These are phyloP conservation scores for Zychaea mexicana DNA, from an alignment of 371 early-diverging fungal species.

Conservation along the genomic window DNA sequence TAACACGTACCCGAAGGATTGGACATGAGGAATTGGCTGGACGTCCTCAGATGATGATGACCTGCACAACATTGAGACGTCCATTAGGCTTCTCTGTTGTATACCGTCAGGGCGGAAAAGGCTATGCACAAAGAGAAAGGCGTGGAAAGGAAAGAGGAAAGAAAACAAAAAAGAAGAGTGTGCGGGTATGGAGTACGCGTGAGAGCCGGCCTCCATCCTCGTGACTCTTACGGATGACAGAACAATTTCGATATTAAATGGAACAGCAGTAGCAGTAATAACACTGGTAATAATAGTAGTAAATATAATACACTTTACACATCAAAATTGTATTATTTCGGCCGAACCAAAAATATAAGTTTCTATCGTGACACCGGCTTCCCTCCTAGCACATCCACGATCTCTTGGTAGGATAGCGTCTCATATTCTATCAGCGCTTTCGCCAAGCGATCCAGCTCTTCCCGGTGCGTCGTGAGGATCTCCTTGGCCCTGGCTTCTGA, in stretches of 20 bases:
- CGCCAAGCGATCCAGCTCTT: constrained; percentile 91
- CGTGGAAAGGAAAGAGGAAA: background rate
- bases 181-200: no score
- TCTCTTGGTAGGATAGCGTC: constrained; percentile 70
- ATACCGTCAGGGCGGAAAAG: background rate
- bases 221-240: background rate
- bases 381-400: constrained; percentile 9
- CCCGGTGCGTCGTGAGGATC: constrained; percentile 74
- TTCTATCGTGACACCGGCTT: constrained; percentile 9
- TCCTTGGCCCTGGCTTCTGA: constrained; percentile 62
- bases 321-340: background rate
- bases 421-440: constrained; percentile 92
- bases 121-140: background rate
- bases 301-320: background rate
- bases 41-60: background rate
- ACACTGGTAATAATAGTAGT: background rate
- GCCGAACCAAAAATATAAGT: background rate
- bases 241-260: no score
- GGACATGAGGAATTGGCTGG: background rate
- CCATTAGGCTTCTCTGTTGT: background rate
- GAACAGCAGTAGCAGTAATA: no score
- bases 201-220: no score
- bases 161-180: no score
- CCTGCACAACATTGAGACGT: background rate
- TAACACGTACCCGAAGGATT: background rate